phyloP scores from a whole-genome alignment of 768 basidiomycete genomes.

The Lentinula lateritia region DNA sequence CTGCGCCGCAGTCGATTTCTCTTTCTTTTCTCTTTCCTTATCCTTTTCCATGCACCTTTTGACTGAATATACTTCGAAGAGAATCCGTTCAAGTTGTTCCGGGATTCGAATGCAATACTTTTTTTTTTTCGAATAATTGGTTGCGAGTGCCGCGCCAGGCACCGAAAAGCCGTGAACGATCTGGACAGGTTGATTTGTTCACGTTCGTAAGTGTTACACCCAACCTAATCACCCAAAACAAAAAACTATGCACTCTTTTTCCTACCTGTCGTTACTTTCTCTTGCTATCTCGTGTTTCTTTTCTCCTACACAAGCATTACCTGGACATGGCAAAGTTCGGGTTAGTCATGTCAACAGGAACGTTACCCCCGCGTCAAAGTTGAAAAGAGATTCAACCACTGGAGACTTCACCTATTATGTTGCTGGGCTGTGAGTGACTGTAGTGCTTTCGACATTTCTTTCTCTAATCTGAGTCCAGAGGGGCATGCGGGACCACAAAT shows the following conservation, averaged over 20 bases:
- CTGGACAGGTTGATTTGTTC: background rate
- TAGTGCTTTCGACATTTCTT: background rate
- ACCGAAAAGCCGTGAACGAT: background rate
- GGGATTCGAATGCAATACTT: too few species aligned
- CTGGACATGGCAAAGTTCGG: background rate
- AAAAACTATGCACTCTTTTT: constrained; percentile 4
- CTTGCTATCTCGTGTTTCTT: background rate
- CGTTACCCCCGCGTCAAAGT: background rate
- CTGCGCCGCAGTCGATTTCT: background rate
- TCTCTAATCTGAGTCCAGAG: constrained; percentile 21
- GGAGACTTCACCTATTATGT: background rate
- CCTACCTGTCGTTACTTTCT: background rate
- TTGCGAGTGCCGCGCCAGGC: background rate
- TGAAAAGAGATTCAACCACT: background rate
- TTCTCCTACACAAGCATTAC: background rate
- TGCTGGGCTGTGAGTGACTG: background rate
- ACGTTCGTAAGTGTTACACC: background rate
- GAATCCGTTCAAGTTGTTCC: too few species aligned
- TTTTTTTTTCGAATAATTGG: too few species aligned
- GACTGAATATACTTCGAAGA: too few species aligned
- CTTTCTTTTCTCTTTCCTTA: background rate
- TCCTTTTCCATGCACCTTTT: too few species aligned
- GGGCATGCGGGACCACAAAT: constrained; percentile 33
- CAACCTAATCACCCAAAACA: background rate
- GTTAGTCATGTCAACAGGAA: background rate